A percentile compares a stretch with the other conserved stretches of the same genome.
These are phyloP conservation scores for Penicillium waksmanii DNA, from an alignment of 495 filamentous ascomycete species.

Conservation along the genomic window DNA sequence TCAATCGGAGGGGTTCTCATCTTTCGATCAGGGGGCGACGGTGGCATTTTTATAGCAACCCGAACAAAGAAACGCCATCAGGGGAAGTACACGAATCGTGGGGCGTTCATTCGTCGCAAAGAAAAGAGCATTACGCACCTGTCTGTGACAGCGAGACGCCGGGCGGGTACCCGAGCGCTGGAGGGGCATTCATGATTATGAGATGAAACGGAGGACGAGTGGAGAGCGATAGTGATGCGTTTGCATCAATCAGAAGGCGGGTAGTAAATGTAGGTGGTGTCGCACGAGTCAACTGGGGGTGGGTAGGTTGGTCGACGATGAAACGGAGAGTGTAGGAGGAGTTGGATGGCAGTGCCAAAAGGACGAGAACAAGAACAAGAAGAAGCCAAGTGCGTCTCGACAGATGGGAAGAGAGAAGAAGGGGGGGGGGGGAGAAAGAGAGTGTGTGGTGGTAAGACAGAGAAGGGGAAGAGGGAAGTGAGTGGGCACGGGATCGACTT, in stretches of 20 bases:
- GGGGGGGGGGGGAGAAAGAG: slow-evolving; percentile 9
- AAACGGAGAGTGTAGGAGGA: neutral
- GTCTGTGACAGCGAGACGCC: slow-evolving; percentile 42
- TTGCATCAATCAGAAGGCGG: slow-evolving; percentile 16
- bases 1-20: slow-evolving; percentile 5
- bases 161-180: slow-evolving; percentile 43
- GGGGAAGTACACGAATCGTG: neutral
- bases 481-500: slow-evolving; percentile 19
- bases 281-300: slow-evolving; percentile 22
- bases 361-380: too few relatives aligned
- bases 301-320: slow-evolving; percentile 10
- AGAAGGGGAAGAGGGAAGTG: neutral
- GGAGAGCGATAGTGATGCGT: slow-evolving; percentile 19
- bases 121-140: slow-evolving; percentile 40
- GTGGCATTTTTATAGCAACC: neutral
- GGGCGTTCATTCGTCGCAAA: neutral
- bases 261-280: slow-evolving; percentile 15
- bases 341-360: neutral
- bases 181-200: slow-evolving; percentile 47
- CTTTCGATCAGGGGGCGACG: slow-evolving; percentile 5
- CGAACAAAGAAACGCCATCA: slow-evolving; percentile 2
- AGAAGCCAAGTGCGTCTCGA: neutral
- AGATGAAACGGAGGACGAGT: slow-evolving; percentile 30
- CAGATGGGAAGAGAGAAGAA: neutral
- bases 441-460: neutral